A percentile compares a stretch with the other conserved stretches of the same genome.
Conservation (phyloP, 2,329 filamentous ascomycete species). For the Claviceps maximensis region DNA sequence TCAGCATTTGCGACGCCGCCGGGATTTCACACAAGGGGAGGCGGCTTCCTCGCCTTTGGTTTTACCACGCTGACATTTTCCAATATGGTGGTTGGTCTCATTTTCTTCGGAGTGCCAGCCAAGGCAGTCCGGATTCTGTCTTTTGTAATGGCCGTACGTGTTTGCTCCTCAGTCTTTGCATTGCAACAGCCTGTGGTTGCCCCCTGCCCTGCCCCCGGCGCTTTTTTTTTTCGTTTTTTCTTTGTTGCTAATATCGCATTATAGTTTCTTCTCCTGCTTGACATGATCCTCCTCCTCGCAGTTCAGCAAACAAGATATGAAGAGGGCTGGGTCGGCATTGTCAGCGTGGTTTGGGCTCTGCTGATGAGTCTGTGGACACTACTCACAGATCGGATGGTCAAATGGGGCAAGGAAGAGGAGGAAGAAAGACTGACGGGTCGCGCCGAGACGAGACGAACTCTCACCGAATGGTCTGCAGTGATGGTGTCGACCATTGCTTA, state of each 20-base stretch:
- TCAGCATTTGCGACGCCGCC: slow-evolving; percentile 85
- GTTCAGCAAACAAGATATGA: slow-evolving; percentile 65
- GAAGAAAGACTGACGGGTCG: slow-evolving; percentile 86
- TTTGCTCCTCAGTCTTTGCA: background rate
- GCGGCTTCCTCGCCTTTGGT: slow-evolving; percentile 82
- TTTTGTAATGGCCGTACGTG: slow-evolving; percentile 42
- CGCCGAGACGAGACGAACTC: slow-evolving; percentile 67
- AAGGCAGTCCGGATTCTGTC: slow-evolving; percentile 63
- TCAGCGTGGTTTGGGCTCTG: slow-evolving; percentile 68
- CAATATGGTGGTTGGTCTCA: slow-evolving; percentile 59
- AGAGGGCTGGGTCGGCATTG: slow-evolving; percentile 85
- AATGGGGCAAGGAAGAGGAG: slow-evolving; percentile 86
- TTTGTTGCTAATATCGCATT: background rate
- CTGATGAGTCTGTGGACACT: slow-evolving; percentile 70
- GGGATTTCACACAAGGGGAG: slow-evolving; percentile 71
- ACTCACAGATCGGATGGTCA: slow-evolving; percentile 65
- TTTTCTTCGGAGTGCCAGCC: slow-evolving; percentile 83
- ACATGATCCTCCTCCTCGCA: slow-evolving; percentile 67
- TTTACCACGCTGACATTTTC: slow-evolving; percentile 68
- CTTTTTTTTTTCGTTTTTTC: background rate
- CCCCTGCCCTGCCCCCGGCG: too few relatives aligned
- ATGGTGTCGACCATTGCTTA: slow-evolving; percentile 61
- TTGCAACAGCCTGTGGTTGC: too few relatives aligned
- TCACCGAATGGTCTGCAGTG: slow-evolving; percentile 76
- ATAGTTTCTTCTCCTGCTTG: slow-evolving; percentile 31